Conservation (phyloP, 129 eudicot genomes). For the Flaveria robusta region DNA sequence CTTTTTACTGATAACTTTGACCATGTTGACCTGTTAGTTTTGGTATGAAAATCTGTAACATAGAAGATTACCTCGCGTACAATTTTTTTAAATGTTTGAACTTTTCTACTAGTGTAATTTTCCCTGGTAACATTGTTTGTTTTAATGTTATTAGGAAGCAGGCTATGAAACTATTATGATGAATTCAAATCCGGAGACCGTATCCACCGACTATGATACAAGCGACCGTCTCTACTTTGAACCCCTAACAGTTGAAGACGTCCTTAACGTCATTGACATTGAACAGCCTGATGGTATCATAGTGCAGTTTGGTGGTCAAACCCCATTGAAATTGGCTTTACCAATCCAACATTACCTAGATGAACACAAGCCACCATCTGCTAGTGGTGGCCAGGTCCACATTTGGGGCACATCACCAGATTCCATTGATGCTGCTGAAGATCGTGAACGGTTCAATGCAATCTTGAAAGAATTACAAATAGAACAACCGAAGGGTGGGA, state of each 20-base stretch:
- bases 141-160: slow-evolving; percentile 53
- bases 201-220: slow-evolving; percentile 95
- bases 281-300: slow-evolving; percentile 97
- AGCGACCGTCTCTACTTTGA: slow-evolving; percentile 95
- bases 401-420: slow-evolving; percentile 99
- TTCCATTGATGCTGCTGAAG: slow-evolving; percentile 97
- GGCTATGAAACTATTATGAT: slow-evolving; percentile 97
- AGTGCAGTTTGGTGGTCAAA: slow-evolving; percentile 98
- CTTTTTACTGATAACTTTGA: not conserved
- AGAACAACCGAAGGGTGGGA: slow-evolving; percentile 94
- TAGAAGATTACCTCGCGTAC: not conserved
- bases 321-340: slow-evolving; percentile 83
- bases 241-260: slow-evolving; percentile 94
- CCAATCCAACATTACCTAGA: slow-evolving; percentile 82
- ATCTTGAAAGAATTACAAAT: slow-evolving; percentile 75
- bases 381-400: slow-evolving; percentile 70
- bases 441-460: slow-evolving; percentile 86
- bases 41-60: too few species aligned
- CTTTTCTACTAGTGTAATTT: not conserved
- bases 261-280: slow-evolving; percentile 78
- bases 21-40: not conserved
- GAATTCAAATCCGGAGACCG: slow-evolving; percentile 98
- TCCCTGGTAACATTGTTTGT: not conserved
- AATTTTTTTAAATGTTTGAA: not conserved
- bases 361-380: slow-evolving; percentile 53